These are phyloP conservation scores for Volvariella surrecta DNA, from an alignment of 1,284 basidiomycete genomes.

Conservation along the genomic window DNA sequence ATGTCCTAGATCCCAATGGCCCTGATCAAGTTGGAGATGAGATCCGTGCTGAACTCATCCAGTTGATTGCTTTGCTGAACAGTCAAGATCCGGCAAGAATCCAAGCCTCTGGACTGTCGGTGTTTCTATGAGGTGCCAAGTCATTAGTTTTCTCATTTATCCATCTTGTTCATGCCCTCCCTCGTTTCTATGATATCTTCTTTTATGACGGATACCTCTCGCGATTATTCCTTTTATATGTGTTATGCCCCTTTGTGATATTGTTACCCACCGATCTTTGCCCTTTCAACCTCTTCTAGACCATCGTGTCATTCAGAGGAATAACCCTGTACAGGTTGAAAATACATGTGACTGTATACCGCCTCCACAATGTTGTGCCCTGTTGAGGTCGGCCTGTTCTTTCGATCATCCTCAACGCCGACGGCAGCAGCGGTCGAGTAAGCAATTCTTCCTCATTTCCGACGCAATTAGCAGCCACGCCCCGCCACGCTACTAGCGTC, in stretches of 20 bases:
- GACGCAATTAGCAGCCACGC: background rate
- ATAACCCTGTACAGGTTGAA: too few species aligned
- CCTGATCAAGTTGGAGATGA: slow-evolving; percentile 76
- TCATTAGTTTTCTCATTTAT: background rate
- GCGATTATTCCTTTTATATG: background rate
- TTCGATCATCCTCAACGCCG: background rate
- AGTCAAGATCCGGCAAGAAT: slow-evolving; percentile 67
- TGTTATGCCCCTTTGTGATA: background rate
- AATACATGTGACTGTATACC: background rate
- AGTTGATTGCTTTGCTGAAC: slow-evolving; percentile 72
- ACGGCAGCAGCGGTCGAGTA: too few species aligned
- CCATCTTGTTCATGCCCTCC: slow-evolving; percentile 1
- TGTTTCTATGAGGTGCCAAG: slow-evolving; percentile 36
- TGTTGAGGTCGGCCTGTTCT: slow-evolving; percentile 6
- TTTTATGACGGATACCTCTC: too few species aligned
- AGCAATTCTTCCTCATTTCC: background rate
- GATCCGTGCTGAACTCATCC: slow-evolving; percentile 65
- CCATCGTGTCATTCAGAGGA: too few species aligned
- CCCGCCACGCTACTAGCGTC: too few species aligned
- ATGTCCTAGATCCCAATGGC: slow-evolving; percentile 71
- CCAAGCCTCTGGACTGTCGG: slow-evolving; percentile 60
- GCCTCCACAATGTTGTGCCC: slow-evolving; percentile 1
- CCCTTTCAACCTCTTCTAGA: too few species aligned
- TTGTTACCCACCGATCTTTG: background rate
- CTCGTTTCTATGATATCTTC: too few species aligned